Evolutionary conservation across 2,329 filamentous ascomycete species (phyloP), one percentile per base, ranked within the genome.

Genomic region (Neoarthrinium moseri): DNA sequence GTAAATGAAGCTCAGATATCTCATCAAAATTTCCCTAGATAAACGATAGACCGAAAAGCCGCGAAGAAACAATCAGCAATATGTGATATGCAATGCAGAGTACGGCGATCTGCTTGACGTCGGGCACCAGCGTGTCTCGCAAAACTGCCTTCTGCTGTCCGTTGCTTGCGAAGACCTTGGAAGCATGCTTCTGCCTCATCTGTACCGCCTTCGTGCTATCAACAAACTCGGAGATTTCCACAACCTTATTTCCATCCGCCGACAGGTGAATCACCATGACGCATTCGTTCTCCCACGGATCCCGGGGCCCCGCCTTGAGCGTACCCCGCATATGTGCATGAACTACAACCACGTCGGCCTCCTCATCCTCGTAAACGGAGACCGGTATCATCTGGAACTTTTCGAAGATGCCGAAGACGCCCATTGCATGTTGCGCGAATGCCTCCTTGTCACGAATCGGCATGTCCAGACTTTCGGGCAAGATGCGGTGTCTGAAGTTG

Each of bases 321-420:
- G 48, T 47, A 6, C 64, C 63, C 18, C 56, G 47, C 67, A 72
- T 72, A 12, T 53, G 53, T 1, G 64, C 64, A 43, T 66, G 59
- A 20, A 72, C 61, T 13, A 68, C 60, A 4, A 72, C 65, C 5
- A 62, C 59, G 26, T 64, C 62, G 8, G 57, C 57, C 3, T 47
- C 53, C 12, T 50, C 51, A 34, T 67, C 65, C 26, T 67, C 62
- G 44, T 59, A 58, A 18, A 69, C 57, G 2, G 53, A 50, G 39
- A 62, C 57, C 0, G 70, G 67, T 5, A 63, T 50, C 65, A 74
- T 70, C 7, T 55, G 50, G 50, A 74, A 73, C 7, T 53, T 51
- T 24, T 61, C 56, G 51, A 75, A 74, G 12, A 73, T 48, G 6
- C 59, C 63, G 49, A 72, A 72, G 24, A 74, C 66, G 30, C 62